These are phyloP conservation scores for Mimosa bimucronata DNA, from an alignment of 306 rosid genomes.

Conservation along the genomic window DNA sequence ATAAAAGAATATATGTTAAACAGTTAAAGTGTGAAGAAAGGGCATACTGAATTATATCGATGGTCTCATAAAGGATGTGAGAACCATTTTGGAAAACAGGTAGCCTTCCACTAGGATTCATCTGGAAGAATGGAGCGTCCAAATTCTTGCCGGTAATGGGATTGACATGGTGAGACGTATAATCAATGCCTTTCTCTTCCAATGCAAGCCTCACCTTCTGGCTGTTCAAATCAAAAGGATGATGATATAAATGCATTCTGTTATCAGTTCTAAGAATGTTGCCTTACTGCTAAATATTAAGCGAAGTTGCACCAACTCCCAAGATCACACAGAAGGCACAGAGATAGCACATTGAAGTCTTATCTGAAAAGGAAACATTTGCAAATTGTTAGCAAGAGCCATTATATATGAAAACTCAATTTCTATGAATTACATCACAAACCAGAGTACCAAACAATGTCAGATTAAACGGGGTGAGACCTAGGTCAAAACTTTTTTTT, in stretches of 20 bases:
- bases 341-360: slow-evolving; percentile 28
- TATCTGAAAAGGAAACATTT: slow-evolving; percentile 42
- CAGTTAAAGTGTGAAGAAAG: slow-evolving; percentile 35
- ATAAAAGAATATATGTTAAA: slow-evolving; percentile 6
- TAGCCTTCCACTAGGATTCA: slow-evolving; percentile 72
- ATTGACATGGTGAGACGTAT: slow-evolving; percentile 90
- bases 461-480: slow-evolving; percentile 5
- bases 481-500: background rate
- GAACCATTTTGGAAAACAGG: slow-evolving; percentile 91
- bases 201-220: slow-evolving; percentile 91
- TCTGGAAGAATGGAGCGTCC: slow-evolving; percentile 76
- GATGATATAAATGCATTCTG: slow-evolving; percentile 94
- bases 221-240: slow-evolving; percentile 86
- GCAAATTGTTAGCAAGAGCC: slow-evolving; percentile 18
- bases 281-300: slow-evolving; percentile 22
- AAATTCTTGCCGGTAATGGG: slow-evolving; percentile 89
- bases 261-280: slow-evolving; percentile 31
- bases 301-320: slow-evolving; percentile 27
- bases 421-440: slow-evolving; percentile 20
- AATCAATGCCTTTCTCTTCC: slow-evolving; percentile 88
- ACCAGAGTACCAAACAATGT: slow-evolving; percentile 7
- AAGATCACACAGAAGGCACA: slow-evolving; percentile 19
- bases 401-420: background rate
- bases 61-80: slow-evolving; percentile 71
- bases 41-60: slow-evolving; percentile 86